Conservation (phyloP, 306 rosid genomes). For the Casuarina cunninghamiana region DNA sequence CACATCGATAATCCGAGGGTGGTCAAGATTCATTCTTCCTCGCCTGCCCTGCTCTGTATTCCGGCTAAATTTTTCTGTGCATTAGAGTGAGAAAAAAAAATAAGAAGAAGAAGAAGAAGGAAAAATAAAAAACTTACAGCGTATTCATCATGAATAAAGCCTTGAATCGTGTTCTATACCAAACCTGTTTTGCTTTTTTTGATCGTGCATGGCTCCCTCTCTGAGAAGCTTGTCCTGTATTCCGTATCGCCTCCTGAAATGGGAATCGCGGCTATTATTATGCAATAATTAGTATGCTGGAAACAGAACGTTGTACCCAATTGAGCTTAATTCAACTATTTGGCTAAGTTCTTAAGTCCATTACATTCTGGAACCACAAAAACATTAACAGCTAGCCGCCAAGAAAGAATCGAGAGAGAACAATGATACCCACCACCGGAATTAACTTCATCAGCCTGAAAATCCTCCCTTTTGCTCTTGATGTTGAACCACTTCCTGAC, state of each 20-base stretch:
- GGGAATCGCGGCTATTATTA: constrained; percentile 17
- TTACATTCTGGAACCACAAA: too few species aligned
- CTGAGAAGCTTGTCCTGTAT: constrained; percentile 86
- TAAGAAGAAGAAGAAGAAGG: constrained; percentile 1
- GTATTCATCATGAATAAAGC: constrained; percentile 18
- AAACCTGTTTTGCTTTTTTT: constrained; percentile 97
- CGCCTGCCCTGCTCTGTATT: constrained; percentile 68
- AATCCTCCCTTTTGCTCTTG: constrained; percentile 81
- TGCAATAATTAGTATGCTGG: neutral
- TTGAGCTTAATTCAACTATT: too few species aligned
- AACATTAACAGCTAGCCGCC: constrained; percentile 9
- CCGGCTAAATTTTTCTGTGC: constrained; percentile 82
- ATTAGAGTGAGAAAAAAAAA: constrained; percentile 30
- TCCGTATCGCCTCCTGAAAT: constrained; percentile 76
- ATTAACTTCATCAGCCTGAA: constrained; percentile 65
- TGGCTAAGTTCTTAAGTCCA: neutral
- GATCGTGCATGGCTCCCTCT: constrained; percentile 87
- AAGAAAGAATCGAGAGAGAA: constrained; percentile 21
- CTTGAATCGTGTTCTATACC: constrained; percentile 12
- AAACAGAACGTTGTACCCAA: neutral
- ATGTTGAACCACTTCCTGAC: constrained; percentile 95
- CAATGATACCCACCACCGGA: constrained; percentile 63
- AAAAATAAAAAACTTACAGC: neutral
- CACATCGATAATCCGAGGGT: constrained; percentile 93
- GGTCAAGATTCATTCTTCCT: constrained; percentile 90